Conservation (phyloP, 2,329 filamentous ascomycete species). For the Monosporascus sp. region DNA sequence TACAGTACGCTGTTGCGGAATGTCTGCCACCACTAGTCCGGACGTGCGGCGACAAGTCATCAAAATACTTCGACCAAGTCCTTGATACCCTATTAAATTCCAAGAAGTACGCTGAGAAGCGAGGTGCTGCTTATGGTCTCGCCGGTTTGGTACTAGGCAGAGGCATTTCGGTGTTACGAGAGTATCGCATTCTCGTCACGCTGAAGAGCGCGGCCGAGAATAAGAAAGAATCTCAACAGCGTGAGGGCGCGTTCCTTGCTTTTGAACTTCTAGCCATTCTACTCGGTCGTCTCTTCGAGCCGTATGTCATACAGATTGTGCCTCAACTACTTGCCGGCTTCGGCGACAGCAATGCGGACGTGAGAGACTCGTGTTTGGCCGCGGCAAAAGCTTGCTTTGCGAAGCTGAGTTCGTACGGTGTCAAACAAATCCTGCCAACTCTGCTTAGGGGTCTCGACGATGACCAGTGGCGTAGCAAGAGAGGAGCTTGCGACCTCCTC, state of each 20-base stretch:
- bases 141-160: slow-evolving; percentile 86
- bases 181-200: slow-evolving; percentile 79
- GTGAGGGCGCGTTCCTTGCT: slow-evolving; percentile 82
- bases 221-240: slow-evolving; percentile 84
- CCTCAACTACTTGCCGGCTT: slow-evolving; percentile 86
- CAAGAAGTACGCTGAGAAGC: slow-evolving; percentile 87
- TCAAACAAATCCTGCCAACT: slow-evolving; percentile 89
- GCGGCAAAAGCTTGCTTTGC: slow-evolving; percentile 93
- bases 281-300: slow-evolving; percentile 85
- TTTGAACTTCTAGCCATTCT: slow-evolving; percentile 87
- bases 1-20: slow-evolving; percentile 93
- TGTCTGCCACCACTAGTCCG: slow-evolving; percentile 88
- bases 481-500: slow-evolving; percentile 91
- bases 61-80: slow-evolving; percentile 74
- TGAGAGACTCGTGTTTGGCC: slow-evolving; percentile 87
- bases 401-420: slow-evolving; percentile 88
- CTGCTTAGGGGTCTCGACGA: slow-evolving; percentile 90
- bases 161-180: slow-evolving; percentile 73
- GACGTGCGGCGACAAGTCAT: slow-evolving; percentile 70
- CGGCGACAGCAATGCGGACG: slow-evolving; percentile 80
- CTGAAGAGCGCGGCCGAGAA: slow-evolving; percentile 84
- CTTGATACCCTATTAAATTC: slow-evolving; percentile 76
- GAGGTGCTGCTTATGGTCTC: slow-evolving; percentile 91
- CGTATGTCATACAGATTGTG: slow-evolving; percentile 93
- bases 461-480: slow-evolving; percentile 96